A percentile compares a stretch with the other conserved stretches of the same genome.
phyloP scores from a whole-genome alignment of 2,329 filamentous ascomycete species.

The Keithomyces neogunnii region DNA sequence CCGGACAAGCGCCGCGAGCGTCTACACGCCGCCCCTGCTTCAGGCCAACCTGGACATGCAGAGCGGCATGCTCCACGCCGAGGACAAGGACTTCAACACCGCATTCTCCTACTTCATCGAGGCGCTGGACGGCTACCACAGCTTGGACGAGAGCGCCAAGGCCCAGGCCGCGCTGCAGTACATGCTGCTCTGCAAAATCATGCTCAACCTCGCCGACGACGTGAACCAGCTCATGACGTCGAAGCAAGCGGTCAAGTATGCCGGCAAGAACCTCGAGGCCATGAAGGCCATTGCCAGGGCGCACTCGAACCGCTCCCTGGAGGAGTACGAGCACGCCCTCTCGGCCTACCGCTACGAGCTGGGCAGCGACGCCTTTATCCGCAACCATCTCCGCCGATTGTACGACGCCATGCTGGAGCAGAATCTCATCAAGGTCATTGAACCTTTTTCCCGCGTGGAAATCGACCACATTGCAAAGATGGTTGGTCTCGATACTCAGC shows the following conservation, averaged over 20 bases:
- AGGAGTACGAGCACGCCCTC: conserved; percentile 93
- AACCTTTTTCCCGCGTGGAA: conserved; percentile 95
- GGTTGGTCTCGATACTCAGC: conserved; percentile 90
- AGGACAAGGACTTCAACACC: conserved; percentile 98
- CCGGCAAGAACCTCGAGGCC: conserved; percentile 88
- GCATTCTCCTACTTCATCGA: conserved; percentile 99
- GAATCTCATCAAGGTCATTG: conserved; percentile 99
- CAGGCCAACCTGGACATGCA: conserved; percentile 99
- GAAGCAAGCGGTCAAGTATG: conserved; percentile 95
- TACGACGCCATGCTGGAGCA: conserved; percentile 99
- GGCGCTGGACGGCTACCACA: conserved; percentile 92
- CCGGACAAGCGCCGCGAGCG: conserved; percentile 88
- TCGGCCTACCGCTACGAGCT: conserved; percentile 88
- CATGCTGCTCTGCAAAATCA: conserved; percentile 99
- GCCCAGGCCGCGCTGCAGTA: conserved; percentile 98
- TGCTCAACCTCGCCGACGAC: conserved; percentile 95
- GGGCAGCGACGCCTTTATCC: conserved; percentile 90
- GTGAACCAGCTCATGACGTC: conserved; percentile 90
- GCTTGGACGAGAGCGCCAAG: conserved; percentile 77
- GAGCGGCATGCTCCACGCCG: conserved; percentile 96
- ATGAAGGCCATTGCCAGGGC: conserved; percentile 98
- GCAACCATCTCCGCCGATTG: conserved; percentile 87
- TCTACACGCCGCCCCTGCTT: conserved; percentile 90
- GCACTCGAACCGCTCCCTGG: conserved; percentile 88
- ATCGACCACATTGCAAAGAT: conserved; percentile 96